A percentile compares a stretch with the other conserved stretches of the same genome.
Conservation (phyloP, 2,329 filamentous ascomycete species). For the Epichloe gansuensis region DNA sequence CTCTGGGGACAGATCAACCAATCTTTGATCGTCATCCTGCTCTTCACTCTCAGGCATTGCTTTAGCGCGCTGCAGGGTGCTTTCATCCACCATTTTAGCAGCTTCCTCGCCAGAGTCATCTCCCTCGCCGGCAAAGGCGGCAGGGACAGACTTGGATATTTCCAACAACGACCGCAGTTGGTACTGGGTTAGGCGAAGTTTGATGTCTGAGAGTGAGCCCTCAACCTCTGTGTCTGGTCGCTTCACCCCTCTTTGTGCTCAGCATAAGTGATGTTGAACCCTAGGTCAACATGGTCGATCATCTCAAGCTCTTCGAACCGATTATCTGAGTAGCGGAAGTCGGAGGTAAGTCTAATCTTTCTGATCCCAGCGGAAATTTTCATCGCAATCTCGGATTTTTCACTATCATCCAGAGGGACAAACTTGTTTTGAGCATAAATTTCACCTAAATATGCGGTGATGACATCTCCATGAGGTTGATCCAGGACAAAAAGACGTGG, state of each 20-base stretch:
- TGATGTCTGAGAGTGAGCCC: constrained; percentile 86
- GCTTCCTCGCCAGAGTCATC: constrained; percentile 65
- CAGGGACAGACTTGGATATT: constrained; percentile 75
- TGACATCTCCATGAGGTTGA: constrained; percentile 59
- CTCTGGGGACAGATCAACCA: constrained; percentile 55
- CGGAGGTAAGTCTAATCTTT: constrained; percentile 81
- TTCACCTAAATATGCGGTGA: constrained; percentile 91
- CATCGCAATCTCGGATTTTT: constrained; percentile 66
- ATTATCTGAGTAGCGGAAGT: constrained; percentile 66
- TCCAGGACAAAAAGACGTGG: constrained; percentile 64
- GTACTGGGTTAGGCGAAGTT: constrained; percentile 76
- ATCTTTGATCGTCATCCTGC: constrained; percentile 23
- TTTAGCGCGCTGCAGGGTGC: constrained; percentile 36
- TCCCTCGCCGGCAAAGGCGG: constrained; percentile 59
- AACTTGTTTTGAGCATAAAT: constrained; percentile 97
- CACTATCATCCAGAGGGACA: constrained; percentile 65
- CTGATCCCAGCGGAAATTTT: constrained; percentile 83
- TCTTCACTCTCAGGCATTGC: constrained; percentile 22
- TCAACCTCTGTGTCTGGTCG: constrained; percentile 86
- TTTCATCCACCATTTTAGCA: constrained; percentile 57
- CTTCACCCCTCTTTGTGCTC: constrained; percentile 66
- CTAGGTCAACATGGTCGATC: constrained; percentile 92
- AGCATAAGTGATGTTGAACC: constrained; percentile 82
- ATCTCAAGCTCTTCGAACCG: constrained; percentile 80
- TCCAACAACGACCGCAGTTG: constrained; percentile 85